Percentiles rank a stretch among this genome's conserved stretches.
Conservation (phyloP, 2,329 filamentous ascomycete genomes). For the Aspergillus clavatus region DNA sequence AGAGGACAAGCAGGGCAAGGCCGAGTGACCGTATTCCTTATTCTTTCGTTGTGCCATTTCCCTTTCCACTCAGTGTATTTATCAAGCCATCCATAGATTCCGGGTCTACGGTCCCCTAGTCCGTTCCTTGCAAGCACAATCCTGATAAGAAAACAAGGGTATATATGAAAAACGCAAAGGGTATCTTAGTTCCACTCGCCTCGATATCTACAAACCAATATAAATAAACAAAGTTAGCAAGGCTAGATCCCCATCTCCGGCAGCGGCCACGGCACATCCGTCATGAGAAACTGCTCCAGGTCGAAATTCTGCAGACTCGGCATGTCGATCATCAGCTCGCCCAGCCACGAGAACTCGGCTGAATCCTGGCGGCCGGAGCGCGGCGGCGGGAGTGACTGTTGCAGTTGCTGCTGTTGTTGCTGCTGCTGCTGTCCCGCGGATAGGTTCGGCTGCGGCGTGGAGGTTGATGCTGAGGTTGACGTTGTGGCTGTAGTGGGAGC, state of each 20-base stretch:
- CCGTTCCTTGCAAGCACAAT: too few species aligned
- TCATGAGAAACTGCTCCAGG: conserved; percentile 40
- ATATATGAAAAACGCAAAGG: not conserved
- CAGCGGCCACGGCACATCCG: conserved; percentile 26
- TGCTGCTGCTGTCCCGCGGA: too few species aligned
- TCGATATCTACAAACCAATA: not conserved
- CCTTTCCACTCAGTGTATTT: too few species aligned
- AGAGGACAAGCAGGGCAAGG: conserved; percentile 20
- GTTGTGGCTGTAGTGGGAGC: conserved; percentile 2
- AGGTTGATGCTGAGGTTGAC: not conserved
- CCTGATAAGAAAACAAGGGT: too few species aligned
- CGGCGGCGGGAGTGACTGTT: conserved; percentile 8
- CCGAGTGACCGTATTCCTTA: too few species aligned
- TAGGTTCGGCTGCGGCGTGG: too few species aligned
- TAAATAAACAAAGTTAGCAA: not conserved
- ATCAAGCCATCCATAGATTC: too few species aligned
- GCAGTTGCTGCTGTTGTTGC: conserved; percentile 11
- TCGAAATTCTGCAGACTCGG: conserved; percentile 43
- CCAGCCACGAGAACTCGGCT: conserved; percentile 41
- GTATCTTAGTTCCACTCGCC: not conserved
- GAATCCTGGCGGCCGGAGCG: conserved; percentile 16
- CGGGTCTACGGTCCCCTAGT: too few species aligned
- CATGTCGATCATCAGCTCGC: conserved; percentile 43
- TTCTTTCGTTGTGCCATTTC: too few species aligned
- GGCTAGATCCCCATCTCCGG: conserved; percentile 24